Conservation (phyloP, 2,329 filamentous ascomycete species). For the Aspergillus intermedius region DNA sequence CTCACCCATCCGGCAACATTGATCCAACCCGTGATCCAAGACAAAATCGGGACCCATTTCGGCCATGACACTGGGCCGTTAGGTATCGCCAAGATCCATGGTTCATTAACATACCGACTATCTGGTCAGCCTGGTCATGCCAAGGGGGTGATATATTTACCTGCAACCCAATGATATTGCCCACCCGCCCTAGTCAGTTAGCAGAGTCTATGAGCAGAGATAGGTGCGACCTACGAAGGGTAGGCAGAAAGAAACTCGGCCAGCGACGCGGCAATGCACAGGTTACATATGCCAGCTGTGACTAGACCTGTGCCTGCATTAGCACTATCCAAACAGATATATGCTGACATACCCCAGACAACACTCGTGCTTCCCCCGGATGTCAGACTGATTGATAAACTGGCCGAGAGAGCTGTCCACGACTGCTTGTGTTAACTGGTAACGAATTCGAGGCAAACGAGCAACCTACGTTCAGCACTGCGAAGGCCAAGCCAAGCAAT, state of each 20-base stretch:
- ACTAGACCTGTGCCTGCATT: slow-evolving; percentile 30
- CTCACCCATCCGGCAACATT: slow-evolving; percentile 62
- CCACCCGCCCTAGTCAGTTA: slow-evolving; percentile 1
- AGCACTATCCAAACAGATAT: slow-evolving; percentile 4
- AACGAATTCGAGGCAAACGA: background rate
- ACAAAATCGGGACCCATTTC: slow-evolving; percentile 54
- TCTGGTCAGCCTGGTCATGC: background rate
- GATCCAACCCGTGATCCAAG: slow-evolving; percentile 64
- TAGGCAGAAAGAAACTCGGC: slow-evolving; percentile 28
- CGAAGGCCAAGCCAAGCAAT: slow-evolving; percentile 56
- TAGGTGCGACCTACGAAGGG: background rate
- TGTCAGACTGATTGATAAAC: slow-evolving; percentile 56
- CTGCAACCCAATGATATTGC: slow-evolving; percentile 3
- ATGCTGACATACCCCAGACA: slow-evolving; percentile 34
- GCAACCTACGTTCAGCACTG: slow-evolving; percentile 47
- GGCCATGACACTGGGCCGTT: slow-evolving; percentile 48
- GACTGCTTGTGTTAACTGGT: slow-evolving; percentile 28
- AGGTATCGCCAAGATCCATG: background rate
- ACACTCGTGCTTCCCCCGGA: slow-evolving; percentile 67
- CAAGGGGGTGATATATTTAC: background rate
- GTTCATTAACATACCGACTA: background rate
- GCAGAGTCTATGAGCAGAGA: background rate
- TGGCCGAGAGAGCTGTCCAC: slow-evolving; percentile 55
- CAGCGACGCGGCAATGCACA: slow-evolving; percentile 59
- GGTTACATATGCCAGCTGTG: slow-evolving; percentile 57